Evolutionary conservation across 2,329 filamentous ascomycete genomes (phyloP).

Genomic region (Lasiodiplodia theobromae): DNA sequence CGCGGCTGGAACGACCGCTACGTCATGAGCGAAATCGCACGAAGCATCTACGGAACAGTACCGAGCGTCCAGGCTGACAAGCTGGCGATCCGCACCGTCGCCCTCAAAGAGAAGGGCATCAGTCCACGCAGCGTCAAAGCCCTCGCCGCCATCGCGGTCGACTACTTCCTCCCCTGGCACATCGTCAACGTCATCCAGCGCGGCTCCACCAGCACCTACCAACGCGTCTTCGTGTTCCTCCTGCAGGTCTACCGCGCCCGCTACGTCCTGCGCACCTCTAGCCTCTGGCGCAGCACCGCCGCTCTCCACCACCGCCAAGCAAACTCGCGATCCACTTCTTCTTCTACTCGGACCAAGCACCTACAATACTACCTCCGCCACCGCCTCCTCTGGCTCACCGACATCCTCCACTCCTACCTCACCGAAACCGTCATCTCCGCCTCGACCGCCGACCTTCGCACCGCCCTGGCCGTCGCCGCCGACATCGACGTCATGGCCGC

Average conservation of each 20-base stretch:
- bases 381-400: slow-evolving; percentile 79
- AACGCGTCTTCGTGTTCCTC: slow-evolving; percentile 75
- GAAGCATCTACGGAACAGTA: slow-evolving; percentile 69
- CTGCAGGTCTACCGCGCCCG: slow-evolving; percentile 78
- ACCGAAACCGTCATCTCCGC: slow-evolving; percentile 74
- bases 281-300: slow-evolving; percentile 35
- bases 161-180: slow-evolving; percentile 68
- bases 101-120: slow-evolving; percentile 55
- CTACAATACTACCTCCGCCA: slow-evolving; percentile 65
- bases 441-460: slow-evolving; percentile 63
- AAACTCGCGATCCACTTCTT: slow-evolving; percentile 37
- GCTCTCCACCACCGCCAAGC: slow-evolving; percentile 40
- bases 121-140: slow-evolving; percentile 63
- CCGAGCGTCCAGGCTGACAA: slow-evolving; percentile 65
- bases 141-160: slow-evolving; percentile 69
- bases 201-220: slow-evolving; percentile 70
- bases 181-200: slow-evolving; percentile 76
- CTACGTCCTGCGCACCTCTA: slow-evolving; percentile 65
- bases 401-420: slow-evolving; percentile 77
- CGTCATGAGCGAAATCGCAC: slow-evolving; percentile 77
- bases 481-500: slow-evolving; percentile 84
- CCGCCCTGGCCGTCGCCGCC: slow-evolving; percentile 64
- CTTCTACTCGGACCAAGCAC: neutral
- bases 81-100: slow-evolving; percentile 64
- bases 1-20: slow-evolving; percentile 81